phyloP scores from a whole-genome alignment of 495 filamentous ascomycete genomes.

The Aspergillus nanangensis region DNA sequence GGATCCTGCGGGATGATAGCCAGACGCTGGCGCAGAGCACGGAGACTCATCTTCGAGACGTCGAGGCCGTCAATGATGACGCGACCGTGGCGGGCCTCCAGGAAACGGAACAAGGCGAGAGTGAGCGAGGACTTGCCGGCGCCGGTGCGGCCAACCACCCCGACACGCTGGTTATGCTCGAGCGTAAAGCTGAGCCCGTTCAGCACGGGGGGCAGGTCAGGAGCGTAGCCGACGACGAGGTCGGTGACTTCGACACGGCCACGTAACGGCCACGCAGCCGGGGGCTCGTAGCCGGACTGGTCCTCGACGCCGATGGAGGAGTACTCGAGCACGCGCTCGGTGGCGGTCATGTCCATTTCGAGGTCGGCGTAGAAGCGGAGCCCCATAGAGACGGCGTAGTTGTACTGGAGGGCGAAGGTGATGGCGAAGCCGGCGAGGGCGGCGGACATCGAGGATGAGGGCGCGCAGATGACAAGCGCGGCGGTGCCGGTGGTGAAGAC shows the following conservation, averaged over 20 bases:
- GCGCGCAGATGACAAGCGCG: slow-evolving; percentile 55
- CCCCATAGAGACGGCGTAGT: slow-evolving; percentile 39
- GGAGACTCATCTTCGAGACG: slow-evolving; percentile 68
- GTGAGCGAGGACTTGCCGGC: slow-evolving; percentile 85
- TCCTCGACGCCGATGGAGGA: slow-evolving; percentile 65
- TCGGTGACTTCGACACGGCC: slow-evolving; percentile 70
- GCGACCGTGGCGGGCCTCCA: slow-evolving; percentile 65
- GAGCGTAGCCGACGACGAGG: slow-evolving; percentile 70
- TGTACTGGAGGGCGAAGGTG: slow-evolving; percentile 53
- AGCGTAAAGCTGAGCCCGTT: slow-evolving; percentile 70
- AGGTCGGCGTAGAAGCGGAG: slow-evolving; percentile 49
- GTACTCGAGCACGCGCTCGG: slow-evolving; percentile 81
- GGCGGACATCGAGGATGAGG: slow-evolving; percentile 64
- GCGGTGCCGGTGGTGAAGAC: slow-evolving; percentile 65
- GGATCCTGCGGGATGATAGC: slow-evolving; percentile 88
- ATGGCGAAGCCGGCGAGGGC: slow-evolving; percentile 79
- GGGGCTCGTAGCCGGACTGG: slow-evolving; percentile 51
- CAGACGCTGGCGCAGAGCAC: slow-evolving; percentile 67
- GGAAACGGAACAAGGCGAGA: slow-evolving; percentile 77
- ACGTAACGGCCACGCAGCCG: slow-evolving; percentile 76
- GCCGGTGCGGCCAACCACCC: slow-evolving; percentile 81
- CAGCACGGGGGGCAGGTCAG: slow-evolving; percentile 69
- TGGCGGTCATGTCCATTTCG: slow-evolving; percentile 81
- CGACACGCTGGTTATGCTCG: slow-evolving; percentile 69
- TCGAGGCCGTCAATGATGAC: slow-evolving; percentile 76